These are phyloP conservation scores for Dentipellis sp. DNA, from an alignment of 768 basidiomycete genomes.

Conservation along the genomic window DNA sequence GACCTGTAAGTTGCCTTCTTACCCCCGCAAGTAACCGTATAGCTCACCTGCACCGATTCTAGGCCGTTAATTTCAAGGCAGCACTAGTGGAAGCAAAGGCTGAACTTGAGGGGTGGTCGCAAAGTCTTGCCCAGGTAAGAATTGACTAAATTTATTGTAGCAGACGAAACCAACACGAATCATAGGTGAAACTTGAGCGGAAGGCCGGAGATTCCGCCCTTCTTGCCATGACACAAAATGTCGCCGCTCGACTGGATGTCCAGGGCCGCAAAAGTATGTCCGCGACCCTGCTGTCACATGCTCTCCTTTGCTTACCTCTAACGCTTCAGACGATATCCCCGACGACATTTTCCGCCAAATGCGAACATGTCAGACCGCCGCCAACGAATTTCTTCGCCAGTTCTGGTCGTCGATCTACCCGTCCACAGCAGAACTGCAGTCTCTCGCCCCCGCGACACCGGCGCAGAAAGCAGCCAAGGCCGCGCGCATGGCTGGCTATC, in stretches of 20 bases:
- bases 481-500: constrained; percentile 80
- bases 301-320: not conserved
- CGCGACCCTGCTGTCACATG: not conserved
- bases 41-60: constrained; percentile 2
- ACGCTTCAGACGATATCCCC: constrained; percentile 62
- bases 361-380: constrained; percentile 84
- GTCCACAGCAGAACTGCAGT: constrained; percentile 46
- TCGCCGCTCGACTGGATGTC: constrained; percentile 60
- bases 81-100: constrained; percentile 39
- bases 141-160: not conserved
- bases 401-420: constrained; percentile 90
- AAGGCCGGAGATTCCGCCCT: constrained; percentile 63
- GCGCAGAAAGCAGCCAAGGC: constrained; percentile 71
- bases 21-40: not conserved
- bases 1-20: constrained; percentile 13
- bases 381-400: constrained; percentile 93
- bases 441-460: constrained; percentile 39
- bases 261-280: constrained; percentile 54
- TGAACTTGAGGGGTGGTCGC: constrained; percentile 48
- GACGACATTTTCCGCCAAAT: constrained; percentile 72
- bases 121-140: constrained; percentile 46
- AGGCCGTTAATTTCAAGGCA: constrained; percentile 38
- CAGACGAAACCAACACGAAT: not conserved
- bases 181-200: constrained; percentile 58
- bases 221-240: constrained; percentile 69